Percentiles rank a stretch among this genome's conserved stretches.
Evolutionary conservation across 805 yeast species (phyloP).

Genomic region (Lipomyces oligophaga): DNA sequence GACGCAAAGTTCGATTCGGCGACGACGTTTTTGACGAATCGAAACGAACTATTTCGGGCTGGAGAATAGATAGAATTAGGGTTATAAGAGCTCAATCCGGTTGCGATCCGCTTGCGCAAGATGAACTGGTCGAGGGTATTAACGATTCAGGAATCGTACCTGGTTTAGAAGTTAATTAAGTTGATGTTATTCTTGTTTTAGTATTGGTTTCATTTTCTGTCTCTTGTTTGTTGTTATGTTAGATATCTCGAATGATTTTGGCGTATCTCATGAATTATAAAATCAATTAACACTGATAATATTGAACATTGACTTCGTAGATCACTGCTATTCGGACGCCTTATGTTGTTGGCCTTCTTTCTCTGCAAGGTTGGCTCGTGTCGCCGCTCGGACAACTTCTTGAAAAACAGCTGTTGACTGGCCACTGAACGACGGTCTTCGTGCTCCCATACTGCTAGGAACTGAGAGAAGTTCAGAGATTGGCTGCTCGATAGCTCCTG

Average conservation of each 20-base stretch:
- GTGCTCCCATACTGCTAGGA: background rate
- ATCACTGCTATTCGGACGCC: too few relatives aligned
- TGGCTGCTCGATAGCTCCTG: background rate
- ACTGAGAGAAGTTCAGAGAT: background rate
- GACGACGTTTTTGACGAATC: constrained; percentile 14
- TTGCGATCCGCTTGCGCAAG: constrained; percentile 8
- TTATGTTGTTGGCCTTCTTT: too few relatives aligned
- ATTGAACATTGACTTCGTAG: too few relatives aligned
- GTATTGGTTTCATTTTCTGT: background rate
- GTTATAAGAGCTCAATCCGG: constrained; percentile 14
- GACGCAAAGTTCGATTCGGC: constrained; percentile 4
- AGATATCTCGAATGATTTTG: too few relatives aligned
- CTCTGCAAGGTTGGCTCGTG: constrained; percentile 50
- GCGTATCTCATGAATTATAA: too few relatives aligned
- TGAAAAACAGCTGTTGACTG: constrained; percentile 44
- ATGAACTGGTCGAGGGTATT: background rate
- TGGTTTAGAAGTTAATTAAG: constrained; percentile 1
- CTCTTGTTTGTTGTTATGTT: background rate
- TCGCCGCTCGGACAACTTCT: constrained; percentile 66
- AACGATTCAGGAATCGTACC: constrained; percentile 8
- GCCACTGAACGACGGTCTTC: constrained; percentile 21
- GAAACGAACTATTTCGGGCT: constrained; percentile 10
- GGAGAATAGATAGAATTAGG: constrained; percentile 12
- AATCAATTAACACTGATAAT: too few relatives aligned
- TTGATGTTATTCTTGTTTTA: background rate